Base-by-base conservation (phyloP, 306 rosid genomes). In the Quercus engelmannii region DNA sequence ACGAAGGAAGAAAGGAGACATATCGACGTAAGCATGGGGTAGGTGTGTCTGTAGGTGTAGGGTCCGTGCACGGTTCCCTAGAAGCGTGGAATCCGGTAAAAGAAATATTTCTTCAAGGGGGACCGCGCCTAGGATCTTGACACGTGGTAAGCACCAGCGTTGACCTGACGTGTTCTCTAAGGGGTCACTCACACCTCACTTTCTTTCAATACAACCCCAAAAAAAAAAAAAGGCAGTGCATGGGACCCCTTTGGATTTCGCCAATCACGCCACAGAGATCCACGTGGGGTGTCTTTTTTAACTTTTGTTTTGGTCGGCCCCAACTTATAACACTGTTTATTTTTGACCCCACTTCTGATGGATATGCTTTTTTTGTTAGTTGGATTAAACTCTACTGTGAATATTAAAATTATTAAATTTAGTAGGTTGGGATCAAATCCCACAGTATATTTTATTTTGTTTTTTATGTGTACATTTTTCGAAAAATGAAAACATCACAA, bases 281-380 rank as follows among this genome's bases (percentile, higher is more conserved):
- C 86, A 83, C 83, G 74, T 78, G 74, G 72, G 72, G 21, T 73
- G 85, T 77, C 62, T 26, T 63, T 71, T 19, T 31, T 6, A 5
- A 67, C 55, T 76, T 41, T 55, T 51, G 49, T 25, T 28, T 31
- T 59, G 72, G 59, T 57, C 70, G 71, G 73, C 72, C 78, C 80
- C 49, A 21, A 69, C 64, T 4, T 23, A 4, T 8, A 41, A 41
- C 46, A 41, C 46, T 41, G 23, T 30, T n/a, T 17, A 3, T 56
- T 18, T n/a, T 28, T 55, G 1, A 26, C 21, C 7, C 54, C 54
- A 49, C 54, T 49, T 49, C 54, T 7, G 46, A 49, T 49, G 4
- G 15, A 49, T 49, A 12, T 49, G 54, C 54, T 12, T 49, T 49
- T 49, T 10, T 13, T 0, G 54, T 49, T 49, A 3, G 17, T 49